These are phyloP conservation scores for Chytriomyces hyalinus DNA, from an alignment of 192 early-diverging fungal genomes.

Conservation along the genomic window DNA sequence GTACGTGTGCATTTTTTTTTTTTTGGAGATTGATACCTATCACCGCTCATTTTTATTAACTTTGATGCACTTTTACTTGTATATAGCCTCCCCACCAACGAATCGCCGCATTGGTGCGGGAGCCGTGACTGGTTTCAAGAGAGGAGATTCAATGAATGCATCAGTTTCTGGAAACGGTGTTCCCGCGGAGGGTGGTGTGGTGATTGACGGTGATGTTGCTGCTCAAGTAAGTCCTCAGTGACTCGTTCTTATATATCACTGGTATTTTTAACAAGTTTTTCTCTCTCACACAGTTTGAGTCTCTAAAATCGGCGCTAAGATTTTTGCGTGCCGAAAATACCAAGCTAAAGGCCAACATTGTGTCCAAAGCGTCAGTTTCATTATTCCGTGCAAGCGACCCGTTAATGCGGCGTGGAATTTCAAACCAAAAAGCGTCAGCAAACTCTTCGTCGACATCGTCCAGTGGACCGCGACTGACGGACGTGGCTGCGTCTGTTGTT, in stretches of 20 bases:
- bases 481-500: constrained; percentile 29
- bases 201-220: constrained; percentile 42
- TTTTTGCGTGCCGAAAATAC: constrained; percentile 84
- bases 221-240: constrained; percentile 39
- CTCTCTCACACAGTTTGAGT: constrained; percentile 56
- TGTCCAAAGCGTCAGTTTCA: constrained; percentile 38
- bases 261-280: constrained; percentile 22
- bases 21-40: neutral
- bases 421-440: constrained; percentile 15
- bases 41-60: constrained; percentile 16
- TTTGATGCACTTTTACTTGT: neutral
- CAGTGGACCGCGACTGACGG: neutral
- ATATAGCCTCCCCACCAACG: constrained; percentile 24
- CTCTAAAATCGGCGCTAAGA: constrained; percentile 74
- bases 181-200: constrained; percentile 26
- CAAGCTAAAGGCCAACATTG: constrained; percentile 69
- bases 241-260: constrained; percentile 12
- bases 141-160: neutral
- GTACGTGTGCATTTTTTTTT: constrained; percentile 10
- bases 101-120: constrained; percentile 44
- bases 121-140: constrained; percentile 9
- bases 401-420: constrained; percentile 41
- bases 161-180: neutral
- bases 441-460: neutral
- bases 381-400: constrained; percentile 48